Percentiles rank a stretch among this genome's conserved stretches.
phyloP scores from a whole-genome alignment of 2,329 filamentous ascomycete genomes.

The Dactylonectria estremocensis region DNA sequence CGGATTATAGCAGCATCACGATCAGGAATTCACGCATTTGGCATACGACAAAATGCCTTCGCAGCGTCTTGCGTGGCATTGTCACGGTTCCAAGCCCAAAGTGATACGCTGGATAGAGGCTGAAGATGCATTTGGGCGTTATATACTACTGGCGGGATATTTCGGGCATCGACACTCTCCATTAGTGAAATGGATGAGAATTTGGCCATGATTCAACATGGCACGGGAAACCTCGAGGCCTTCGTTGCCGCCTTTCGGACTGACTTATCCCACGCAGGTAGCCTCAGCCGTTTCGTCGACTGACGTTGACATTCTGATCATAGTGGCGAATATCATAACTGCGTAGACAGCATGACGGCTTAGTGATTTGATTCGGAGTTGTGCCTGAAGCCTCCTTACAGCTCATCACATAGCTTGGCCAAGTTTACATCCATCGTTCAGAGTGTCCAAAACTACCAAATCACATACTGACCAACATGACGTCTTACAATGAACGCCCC shows the following conservation, averaged over 20 bases:
- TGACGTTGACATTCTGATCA: background rate
- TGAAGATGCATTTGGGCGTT: background rate
- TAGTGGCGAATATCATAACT: background rate
- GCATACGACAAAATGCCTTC: conserved; percentile 23
- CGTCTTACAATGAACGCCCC: too few species aligned
- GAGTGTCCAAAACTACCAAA: background rate
- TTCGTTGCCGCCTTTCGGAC: background rate
- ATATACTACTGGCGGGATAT: background rate
- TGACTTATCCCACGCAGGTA: background rate
- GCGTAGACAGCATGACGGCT: background rate
- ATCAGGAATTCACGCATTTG: conserved; percentile 46
- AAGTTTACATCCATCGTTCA: background rate
- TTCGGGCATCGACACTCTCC: background rate
- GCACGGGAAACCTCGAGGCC: background rate
- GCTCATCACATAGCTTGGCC: background rate
- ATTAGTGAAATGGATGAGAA: background rate
- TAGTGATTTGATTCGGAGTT: background rate
- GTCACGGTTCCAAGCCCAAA: background rate
- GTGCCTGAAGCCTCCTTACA: background rate
- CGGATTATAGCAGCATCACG: conserved; percentile 45
- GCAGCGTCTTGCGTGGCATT: background rate
- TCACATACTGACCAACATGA: background rate
- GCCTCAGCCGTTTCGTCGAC: background rate
- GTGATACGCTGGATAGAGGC: background rate
- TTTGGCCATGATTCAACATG: background rate